These are phyloP conservation scores for Coemansia sp. DNA, from an alignment of 192 early-diverging fungal genomes.

Conservation along the genomic window DNA sequence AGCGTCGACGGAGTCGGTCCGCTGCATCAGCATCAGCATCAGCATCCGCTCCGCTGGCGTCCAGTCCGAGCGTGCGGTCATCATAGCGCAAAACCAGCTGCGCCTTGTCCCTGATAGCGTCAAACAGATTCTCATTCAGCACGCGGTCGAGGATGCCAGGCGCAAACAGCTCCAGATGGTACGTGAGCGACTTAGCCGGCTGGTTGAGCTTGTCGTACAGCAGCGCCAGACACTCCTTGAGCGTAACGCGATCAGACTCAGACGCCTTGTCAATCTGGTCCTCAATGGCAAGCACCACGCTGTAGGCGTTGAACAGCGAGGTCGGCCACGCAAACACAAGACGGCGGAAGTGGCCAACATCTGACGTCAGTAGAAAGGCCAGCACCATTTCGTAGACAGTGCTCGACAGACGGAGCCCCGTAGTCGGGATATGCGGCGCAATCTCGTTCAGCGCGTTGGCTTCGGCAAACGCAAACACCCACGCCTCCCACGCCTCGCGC, in stretches of 20 bases:
- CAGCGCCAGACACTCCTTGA: conserved; percentile 75
- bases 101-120: conserved; percentile 76
- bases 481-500: conserved; percentile 75
- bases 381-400: conserved; percentile 90
- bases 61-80: conserved; percentile 43
- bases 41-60: conserved; percentile 7
- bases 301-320: conserved; percentile 70
- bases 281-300: conserved; percentile 78
- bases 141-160: conserved; percentile 80
- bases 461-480: conserved; percentile 89
- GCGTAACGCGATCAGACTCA: conserved; percentile 44
- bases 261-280: conserved; percentile 25
- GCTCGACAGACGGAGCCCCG: conserved; percentile 69
- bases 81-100: conserved; percentile 86
- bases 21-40: background rate
- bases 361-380: conserved; percentile 51
- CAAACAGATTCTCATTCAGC: conserved; percentile 75
- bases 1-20: conserved; percentile 38
- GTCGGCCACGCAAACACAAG: conserved; percentile 81
- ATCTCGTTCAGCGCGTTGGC: conserved; percentile 73
- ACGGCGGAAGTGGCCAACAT: conserved; percentile 49
- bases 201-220: conserved; percentile 74
- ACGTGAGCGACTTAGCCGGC: conserved; percentile 78
- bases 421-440: conserved; percentile 74
- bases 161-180: conserved; percentile 71